Conservation (phyloP, 257 asterid species). For the Scutellaria barbata region DNA sequence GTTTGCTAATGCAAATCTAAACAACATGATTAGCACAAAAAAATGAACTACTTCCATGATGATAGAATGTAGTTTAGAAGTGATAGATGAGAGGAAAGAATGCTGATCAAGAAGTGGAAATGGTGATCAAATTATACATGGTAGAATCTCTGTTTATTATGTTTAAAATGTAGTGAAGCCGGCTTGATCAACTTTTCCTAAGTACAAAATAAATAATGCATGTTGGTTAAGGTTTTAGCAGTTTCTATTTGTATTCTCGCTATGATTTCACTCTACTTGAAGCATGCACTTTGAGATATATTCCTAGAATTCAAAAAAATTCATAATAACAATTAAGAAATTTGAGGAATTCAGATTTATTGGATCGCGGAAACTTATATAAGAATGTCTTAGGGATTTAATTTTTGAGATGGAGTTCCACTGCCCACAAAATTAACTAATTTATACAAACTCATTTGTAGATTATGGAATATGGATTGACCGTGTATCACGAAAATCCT, state of each 20-base stretch:
- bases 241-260: slow-evolving; percentile 37
- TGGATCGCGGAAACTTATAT: too few relatives aligned
- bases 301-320: not conserved
- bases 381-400: too few relatives aligned
- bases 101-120: slow-evolving; percentile 30
- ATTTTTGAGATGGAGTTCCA: too few relatives aligned
- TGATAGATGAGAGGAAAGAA: slow-evolving; percentile 3
- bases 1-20: slow-evolving; percentile 39
- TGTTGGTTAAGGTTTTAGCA: slow-evolving; percentile 28
- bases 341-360: too few relatives aligned
- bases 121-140: slow-evolving; percentile 36
- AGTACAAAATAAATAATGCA: slow-evolving; percentile 20
- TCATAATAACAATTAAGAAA: not conserved
- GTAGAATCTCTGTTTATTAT: not conserved
- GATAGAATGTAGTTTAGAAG: not conserved
- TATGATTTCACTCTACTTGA: slow-evolving; percentile 21
- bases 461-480: too few relatives aligned
- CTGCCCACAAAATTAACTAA: too few relatives aligned
- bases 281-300: not conserved
- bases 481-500: too few relatives aligned
- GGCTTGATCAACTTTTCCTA: slow-evolving; percentile 8
- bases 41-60: slow-evolving; percentile 39
- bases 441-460: too few relatives aligned
- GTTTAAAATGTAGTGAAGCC: slow-evolving; percentile 17
- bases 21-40: slow-evolving; percentile 32